phyloP scores from a whole-genome alignment of 2,329 filamentous ascomycete genomes.

The Penicillium sp. region DNA sequence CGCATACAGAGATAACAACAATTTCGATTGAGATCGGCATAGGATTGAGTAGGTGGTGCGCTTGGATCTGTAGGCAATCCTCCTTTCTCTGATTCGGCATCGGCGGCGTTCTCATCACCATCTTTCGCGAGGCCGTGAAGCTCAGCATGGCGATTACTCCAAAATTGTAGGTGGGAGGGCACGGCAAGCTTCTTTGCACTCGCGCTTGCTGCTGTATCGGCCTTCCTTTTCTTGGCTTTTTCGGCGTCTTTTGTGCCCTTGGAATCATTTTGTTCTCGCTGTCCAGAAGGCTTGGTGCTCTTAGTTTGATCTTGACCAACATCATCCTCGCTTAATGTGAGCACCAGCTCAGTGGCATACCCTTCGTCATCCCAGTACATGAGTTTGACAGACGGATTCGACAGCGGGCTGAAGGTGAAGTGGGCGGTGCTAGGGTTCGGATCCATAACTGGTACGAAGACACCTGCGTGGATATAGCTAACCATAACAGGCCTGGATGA shows the following conservation, averaged over 20 bases:
- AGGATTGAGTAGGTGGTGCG: conserved; percentile 60
- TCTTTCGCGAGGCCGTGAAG: conserved; percentile 60
- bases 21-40: conserved; percentile 62
- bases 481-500: conserved; percentile 73
- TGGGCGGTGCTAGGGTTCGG: conserved; percentile 62
- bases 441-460: conserved; percentile 77
- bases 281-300: conserved; percentile 25
- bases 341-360: conserved; percentile 69
- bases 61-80: conserved; percentile 28
- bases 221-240: conserved; percentile 55
- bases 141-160: conserved; percentile 73
- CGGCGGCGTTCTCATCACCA: conserved; percentile 32
- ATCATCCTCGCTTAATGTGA: conserved; percentile 60
- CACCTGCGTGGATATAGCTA: conserved; percentile 81
- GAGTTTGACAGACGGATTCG: conserved; percentile 70
- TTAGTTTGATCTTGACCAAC: conserved; percentile 30
- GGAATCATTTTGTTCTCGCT: conserved; percentile 30
- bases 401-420: conserved; percentile 73
- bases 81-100: conserved; percentile 35
- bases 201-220: conserved; percentile 46
- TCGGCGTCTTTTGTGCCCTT: conserved; percentile 50
- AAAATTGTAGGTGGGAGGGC: conserved; percentile 72
- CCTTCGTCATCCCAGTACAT: conserved; percentile 79
- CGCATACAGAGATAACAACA: conserved; percentile 69
- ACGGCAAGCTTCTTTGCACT: conserved; percentile 57